These are phyloP conservation scores for Vitis hybrid DNA, from an alignment of 177 flowering plant species.

Conservation along the genomic window DNA sequence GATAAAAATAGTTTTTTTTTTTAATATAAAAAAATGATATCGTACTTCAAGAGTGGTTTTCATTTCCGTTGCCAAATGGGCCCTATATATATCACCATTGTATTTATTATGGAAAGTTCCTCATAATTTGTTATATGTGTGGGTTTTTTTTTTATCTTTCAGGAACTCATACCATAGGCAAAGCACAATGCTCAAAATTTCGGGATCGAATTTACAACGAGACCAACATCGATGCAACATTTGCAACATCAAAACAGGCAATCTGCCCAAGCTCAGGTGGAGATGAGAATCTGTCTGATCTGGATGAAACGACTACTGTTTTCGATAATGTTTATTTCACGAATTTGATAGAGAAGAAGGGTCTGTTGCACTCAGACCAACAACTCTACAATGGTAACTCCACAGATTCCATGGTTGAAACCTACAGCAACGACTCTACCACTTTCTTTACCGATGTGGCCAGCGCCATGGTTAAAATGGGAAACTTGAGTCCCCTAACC, in stretches of 20 bases:
- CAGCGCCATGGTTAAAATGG: conserved; percentile 33
- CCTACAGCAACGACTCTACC: conserved; percentile 2
- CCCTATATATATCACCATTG: too few species aligned
- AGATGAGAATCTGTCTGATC: conserved; percentile 21
- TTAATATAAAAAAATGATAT: too few species aligned
- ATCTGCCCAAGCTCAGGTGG: conserved; percentile 31
- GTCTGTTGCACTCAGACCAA: conserved; percentile 42
- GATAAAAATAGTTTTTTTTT: too few species aligned
- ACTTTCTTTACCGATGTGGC: conserved; percentile 22
- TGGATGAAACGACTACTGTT: conserved; percentile 15
- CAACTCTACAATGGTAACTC: conserved; percentile 26
- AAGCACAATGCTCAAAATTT: conserved; percentile 32
- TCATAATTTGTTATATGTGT: too few species aligned
- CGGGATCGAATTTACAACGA: conserved; percentile 32
- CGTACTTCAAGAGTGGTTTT: too few species aligned
- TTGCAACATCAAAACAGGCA: conserved; percentile 12
- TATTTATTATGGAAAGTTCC: too few species aligned
- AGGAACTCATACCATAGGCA: conserved; percentile 44
- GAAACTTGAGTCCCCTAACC: conserved; percentile 36
- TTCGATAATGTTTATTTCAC: conserved; percentile 31
- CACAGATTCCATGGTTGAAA: conserved; percentile 21
- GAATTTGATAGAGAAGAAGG: conserved; percentile 16
- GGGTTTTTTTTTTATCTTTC: neutral
- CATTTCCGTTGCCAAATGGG: too few species aligned
- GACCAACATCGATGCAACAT: conserved; percentile 29